Evolutionary conservation across 2,329 filamentous ascomycete species (phyloP).

Genomic region (Alternaria sp.): DNA sequence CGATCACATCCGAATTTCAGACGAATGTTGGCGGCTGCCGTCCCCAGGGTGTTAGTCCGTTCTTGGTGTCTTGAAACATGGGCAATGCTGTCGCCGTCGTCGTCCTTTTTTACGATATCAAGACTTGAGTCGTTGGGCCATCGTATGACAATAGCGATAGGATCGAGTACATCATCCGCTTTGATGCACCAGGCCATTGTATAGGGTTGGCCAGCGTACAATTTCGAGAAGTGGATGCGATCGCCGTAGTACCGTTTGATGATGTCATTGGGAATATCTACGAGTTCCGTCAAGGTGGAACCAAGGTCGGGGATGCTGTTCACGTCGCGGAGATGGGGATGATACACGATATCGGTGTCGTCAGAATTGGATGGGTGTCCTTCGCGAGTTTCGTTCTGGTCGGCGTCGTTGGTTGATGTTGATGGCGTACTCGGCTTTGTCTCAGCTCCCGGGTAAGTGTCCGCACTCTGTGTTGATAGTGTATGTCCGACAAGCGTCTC

Average conservation of each 20-base stretch:
- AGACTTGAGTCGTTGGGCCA: not conserved
- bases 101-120: not conserved
- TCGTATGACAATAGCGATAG: not conserved
- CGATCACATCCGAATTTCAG: not conserved
- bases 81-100: not conserved
- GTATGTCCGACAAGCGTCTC: not conserved
- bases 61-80: not conserved
- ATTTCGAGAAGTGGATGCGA: not conserved
- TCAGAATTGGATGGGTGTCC: not conserved
- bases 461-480: not conserved
- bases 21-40: not conserved
- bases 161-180: not conserved
- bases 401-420: not conserved
- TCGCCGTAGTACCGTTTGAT: not conserved
- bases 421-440: not conserved
- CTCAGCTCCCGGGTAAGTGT: not conserved
- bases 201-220: not conserved
- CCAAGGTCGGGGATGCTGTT: not conserved
- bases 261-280: not conserved
- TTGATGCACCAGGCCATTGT: not conserved
- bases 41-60: not conserved
- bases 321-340: not conserved
- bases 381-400: not conserved
- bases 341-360: not conserved
- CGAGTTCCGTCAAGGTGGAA: not conserved